Evolutionary conservation across 2,329 filamentous ascomycete species (phyloP).

Genomic region (Fusarium nanum): DNA sequence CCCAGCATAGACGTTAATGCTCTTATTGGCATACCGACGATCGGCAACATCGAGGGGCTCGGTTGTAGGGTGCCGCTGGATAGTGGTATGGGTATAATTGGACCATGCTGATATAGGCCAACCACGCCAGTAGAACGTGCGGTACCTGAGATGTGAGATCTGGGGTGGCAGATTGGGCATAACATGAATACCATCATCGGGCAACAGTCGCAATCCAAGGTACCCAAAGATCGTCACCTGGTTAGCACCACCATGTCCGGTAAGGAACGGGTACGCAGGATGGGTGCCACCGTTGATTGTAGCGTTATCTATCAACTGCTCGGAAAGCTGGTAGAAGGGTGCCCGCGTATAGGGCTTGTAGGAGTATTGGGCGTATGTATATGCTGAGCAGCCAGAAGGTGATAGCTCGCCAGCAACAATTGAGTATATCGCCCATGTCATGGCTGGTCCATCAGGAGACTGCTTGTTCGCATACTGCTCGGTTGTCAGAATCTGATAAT

Average conservation of each 20-base stretch:
- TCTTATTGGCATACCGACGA: neutral
- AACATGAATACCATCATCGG: neutral
- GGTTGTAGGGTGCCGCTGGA: neutral
- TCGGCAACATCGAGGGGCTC: conserved; percentile 5
- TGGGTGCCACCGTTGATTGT: neutral
- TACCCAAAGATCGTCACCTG: conserved; percentile 3
- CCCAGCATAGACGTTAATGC: neutral
- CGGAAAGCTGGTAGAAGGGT: neutral
- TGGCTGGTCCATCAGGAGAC: neutral
- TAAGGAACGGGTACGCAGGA: conserved; percentile 1
- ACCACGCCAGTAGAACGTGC: conserved; percentile 1
- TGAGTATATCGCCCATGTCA: conserved; percentile 13
- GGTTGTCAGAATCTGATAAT: rapidly evolving
- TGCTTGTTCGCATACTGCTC: conserved; percentile 7
- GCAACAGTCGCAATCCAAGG: neutral
- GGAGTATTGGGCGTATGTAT: conserved; percentile 4
- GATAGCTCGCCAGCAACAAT: conserved; percentile 7
- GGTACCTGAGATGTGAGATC: neutral
- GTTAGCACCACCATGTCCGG: conserved; percentile 2
- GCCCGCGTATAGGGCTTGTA: conserved; percentile 3
- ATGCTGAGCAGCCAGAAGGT: conserved; percentile 1
- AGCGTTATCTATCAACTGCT: conserved; percentile 3
- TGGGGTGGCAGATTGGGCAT: neutral
- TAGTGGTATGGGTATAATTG: neutral
- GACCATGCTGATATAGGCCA: conserved; percentile 13